These are phyloP conservation scores for Fusarium sp. DNA, from an alignment of 2,329 filamentous ascomycete species.

Conservation along the genomic window DNA sequence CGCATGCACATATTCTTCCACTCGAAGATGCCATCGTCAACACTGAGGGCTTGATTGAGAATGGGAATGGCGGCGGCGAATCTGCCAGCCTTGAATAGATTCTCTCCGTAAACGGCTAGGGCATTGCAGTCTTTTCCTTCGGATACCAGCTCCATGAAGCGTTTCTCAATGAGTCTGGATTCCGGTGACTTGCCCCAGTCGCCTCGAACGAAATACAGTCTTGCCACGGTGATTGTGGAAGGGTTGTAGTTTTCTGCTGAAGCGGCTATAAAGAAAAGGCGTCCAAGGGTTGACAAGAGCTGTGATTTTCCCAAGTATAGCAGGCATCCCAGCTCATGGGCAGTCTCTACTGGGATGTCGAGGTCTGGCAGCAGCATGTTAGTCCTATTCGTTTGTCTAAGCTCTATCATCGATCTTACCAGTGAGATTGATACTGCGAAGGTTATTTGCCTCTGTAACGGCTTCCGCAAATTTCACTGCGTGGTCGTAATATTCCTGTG, in stretches of 20 bases:
- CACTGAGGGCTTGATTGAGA: constrained; percentile 45
- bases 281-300: not conserved
- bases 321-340: constrained; percentile 50
- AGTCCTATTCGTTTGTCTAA: constrained; percentile 2
- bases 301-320: constrained; percentile 33
- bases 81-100: constrained; percentile 44
- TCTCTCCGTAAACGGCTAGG: constrained; percentile 51
- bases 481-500: constrained; percentile 45
- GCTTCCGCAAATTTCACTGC: constrained; percentile 41
- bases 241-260: constrained; percentile 48
- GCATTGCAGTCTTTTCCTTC: constrained; percentile 52
- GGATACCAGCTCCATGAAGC: constrained; percentile 50
- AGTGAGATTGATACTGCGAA: constrained; percentile 37
- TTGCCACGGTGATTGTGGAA: constrained; percentile 50
- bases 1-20: constrained; percentile 47
- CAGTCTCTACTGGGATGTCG: constrained; percentile 26
- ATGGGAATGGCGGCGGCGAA: constrained; percentile 40
- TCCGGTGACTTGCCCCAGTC: constrained; percentile 36
- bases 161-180: constrained; percentile 41
- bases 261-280: constrained; percentile 50
- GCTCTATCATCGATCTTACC: constrained; percentile 39
- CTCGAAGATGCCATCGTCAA: constrained; percentile 40
- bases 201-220: constrained; percentile 39
- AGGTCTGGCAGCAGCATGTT: constrained; percentile 31
- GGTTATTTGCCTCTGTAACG: constrained; percentile 38